A percentile compares a stretch with the other conserved stretches of the same genome.
Conservation (phyloP, 208 protist species). For the Wallacemonas sp. region DNA sequence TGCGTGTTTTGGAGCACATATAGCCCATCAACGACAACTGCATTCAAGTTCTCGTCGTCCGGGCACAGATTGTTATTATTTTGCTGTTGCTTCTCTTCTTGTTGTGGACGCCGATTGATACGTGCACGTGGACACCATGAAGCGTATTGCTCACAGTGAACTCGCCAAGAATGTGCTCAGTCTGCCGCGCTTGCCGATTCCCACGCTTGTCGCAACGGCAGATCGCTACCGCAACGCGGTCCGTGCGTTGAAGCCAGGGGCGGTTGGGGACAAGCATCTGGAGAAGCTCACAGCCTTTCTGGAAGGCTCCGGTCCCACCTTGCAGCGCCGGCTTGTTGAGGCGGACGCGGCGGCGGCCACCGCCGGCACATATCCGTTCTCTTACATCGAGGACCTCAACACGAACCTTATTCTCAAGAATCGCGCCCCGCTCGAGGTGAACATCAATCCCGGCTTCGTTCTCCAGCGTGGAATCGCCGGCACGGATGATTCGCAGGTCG, state of each 20-base stretch:
- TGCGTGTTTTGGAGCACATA: neutral
- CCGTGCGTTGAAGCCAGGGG: slow-evolving; percentile 45
- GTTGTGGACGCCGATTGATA: too few species aligned
- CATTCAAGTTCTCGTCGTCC: too few species aligned
- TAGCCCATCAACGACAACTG: neutral
- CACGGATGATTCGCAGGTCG: slow-evolving; percentile 51
- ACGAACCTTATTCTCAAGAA: slow-evolving; percentile 43
- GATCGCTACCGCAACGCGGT: slow-evolving; percentile 65
- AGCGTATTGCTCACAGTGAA: slow-evolving; percentile 51
- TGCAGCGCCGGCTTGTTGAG: slow-evolving; percentile 73
- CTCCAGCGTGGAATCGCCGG: slow-evolving; percentile 38
- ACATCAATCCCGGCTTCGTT: slow-evolving; percentile 69
- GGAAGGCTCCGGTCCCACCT: slow-evolving; percentile 30
- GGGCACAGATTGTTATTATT: neutral
- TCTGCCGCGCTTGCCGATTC: slow-evolving; percentile 78
- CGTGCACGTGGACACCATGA: slow-evolving; percentile 36
- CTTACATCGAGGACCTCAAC: slow-evolving; percentile 69
- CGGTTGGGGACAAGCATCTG: slow-evolving; percentile 45
- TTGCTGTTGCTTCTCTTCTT: too few species aligned
- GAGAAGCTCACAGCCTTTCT: slow-evolving; percentile 69
- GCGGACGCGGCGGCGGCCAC: slow-evolving; percentile 43
- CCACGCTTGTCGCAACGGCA: slow-evolving; percentile 46
- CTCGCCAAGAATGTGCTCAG: slow-evolving; percentile 70
- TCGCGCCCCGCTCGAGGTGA: slow-evolving; percentile 64
- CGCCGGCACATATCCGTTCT: slow-evolving; percentile 48